Conservation (phyloP, 495 filamentous ascomycete species). For the Tuber borchii region DNA sequence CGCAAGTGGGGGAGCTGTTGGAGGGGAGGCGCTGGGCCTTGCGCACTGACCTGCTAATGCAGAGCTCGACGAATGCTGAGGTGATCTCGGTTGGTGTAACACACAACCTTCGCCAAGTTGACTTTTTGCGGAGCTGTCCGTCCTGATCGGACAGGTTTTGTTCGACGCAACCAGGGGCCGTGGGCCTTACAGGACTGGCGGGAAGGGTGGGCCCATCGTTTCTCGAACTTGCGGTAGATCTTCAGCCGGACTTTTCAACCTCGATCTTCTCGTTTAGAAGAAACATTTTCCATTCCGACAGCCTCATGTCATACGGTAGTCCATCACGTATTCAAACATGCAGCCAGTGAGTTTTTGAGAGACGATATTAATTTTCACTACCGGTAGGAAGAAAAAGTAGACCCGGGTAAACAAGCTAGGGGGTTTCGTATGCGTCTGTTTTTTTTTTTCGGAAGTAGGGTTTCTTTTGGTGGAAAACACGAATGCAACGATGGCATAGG, state of each 20-base stretch:
- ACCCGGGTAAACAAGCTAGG: conserved; percentile 26
- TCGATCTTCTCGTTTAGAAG: conserved; percentile 35
- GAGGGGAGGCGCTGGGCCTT: background rate
- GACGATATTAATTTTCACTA: conserved; percentile 21
- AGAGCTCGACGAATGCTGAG: conserved; percentile 27
- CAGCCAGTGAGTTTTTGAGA: conserved; percentile 9
- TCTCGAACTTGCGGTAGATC: conserved; percentile 30
- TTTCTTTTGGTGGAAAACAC: background rate
- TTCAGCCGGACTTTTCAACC: conserved; percentile 39
- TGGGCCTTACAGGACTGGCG: conserved; percentile 24
- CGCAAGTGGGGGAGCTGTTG: background rate
- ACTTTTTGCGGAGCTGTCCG: conserved; percentile 31
- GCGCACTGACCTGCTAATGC: conserved; percentile 31
- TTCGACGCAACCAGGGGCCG: conserved; percentile 32
- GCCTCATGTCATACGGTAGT: conserved; percentile 16
- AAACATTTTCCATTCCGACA: conserved; percentile 2
- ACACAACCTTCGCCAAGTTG: conserved; percentile 14
- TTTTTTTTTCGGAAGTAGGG: conserved; percentile 12
- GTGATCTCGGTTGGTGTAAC: conserved; percentile 40
- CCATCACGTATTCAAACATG: conserved; percentile 3
- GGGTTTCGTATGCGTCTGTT: background rate
- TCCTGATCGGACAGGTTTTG: conserved; percentile 37
- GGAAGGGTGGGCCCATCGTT: conserved; percentile 39
- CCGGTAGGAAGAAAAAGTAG: no score
- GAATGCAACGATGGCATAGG: background rate